These are phyloP conservation scores for Xylariaceae sp. DNA, from an alignment of 2,329 filamentous ascomycete species.

Conservation along the genomic window DNA sequence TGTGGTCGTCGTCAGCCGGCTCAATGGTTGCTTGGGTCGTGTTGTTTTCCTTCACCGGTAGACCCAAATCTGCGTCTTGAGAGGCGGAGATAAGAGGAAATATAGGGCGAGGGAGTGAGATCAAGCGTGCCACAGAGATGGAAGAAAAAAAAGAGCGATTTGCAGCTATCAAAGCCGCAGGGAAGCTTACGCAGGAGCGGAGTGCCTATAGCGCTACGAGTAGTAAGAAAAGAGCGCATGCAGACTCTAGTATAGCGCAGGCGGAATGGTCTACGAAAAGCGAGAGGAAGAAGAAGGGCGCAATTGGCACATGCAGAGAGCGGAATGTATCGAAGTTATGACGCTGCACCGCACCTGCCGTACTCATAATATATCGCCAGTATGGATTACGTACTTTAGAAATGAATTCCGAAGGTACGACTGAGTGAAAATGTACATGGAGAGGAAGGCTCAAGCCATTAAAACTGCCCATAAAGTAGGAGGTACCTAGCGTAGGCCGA, in stretches of 20 bases:
- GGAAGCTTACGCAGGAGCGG: slow-evolving; percentile 5
- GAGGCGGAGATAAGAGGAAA: background rate
- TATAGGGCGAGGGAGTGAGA: background rate
- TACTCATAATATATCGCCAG: background rate
- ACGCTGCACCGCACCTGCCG: background rate
- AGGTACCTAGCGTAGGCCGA: background rate
- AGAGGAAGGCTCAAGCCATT: background rate
- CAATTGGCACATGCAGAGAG: background rate
- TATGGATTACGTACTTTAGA: no score
- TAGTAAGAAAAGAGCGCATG: background rate
- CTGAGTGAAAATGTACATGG: no score
- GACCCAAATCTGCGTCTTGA: background rate
- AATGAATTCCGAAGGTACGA: no score
- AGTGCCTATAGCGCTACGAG: slow-evolving; percentile 6
- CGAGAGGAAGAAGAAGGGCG: background rate
- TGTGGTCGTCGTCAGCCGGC: background rate
- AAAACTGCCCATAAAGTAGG: background rate
- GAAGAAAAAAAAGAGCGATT: slow-evolving; percentile 5
- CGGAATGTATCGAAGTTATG: background rate
- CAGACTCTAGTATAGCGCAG: background rate
- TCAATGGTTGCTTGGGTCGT: background rate
- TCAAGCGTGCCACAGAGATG: background rate
- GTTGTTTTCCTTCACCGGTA: background rate
- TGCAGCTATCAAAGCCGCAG: slow-evolving; percentile 12
- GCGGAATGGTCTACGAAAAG: background rate